Conservation (phyloP, 1,139 yeast genomes). For the Hyphopichia burtonii region DNA sequence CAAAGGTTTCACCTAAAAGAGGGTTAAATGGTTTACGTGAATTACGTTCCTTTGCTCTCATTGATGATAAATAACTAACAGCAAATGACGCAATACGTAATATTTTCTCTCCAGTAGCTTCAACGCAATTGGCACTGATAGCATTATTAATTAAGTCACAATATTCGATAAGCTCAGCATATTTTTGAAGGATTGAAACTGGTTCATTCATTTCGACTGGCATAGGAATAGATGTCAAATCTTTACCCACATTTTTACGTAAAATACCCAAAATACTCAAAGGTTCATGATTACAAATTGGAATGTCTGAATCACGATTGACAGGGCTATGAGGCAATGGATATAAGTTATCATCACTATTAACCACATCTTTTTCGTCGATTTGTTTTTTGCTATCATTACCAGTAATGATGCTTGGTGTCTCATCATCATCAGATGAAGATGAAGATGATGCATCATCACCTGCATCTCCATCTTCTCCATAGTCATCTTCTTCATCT, state of each 20-base stretch:
- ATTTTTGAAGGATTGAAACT: slow-evolving; percentile 71
- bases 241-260: slow-evolving; percentile 91
- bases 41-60: slow-evolving; percentile 72
- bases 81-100: slow-evolving; percentile 82
- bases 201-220: slow-evolving; percentile 96
- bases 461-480: slow-evolving; percentile 13
- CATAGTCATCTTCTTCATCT: slow-evolving; percentile 17
- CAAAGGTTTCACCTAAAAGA: slow-evolving; percentile 82
- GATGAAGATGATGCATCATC: slow-evolving; percentile 14
- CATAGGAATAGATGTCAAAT: slow-evolving; percentile 81
- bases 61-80: slow-evolving; percentile 65
- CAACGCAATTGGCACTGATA: slow-evolving; percentile 34
- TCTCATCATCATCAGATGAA: slow-evolving; percentile 9
- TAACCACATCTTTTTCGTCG: slow-evolving; percentile 5
- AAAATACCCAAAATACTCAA: slow-evolving; percentile 79
- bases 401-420: slow-evolving; percentile 2
- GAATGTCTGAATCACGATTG: slow-evolving; percentile 60
- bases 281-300: slow-evolving; percentile 62
- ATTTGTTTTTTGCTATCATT: slow-evolving; percentile 6
- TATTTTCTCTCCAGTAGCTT: slow-evolving; percentile 55
- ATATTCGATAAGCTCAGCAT: slow-evolving; percentile 80
- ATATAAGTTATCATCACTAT: slow-evolving; percentile 43
- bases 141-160: slow-evolving; percentile 66
- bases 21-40: slow-evolving; percentile 92
- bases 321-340: slow-evolving; percentile 63